Base-by-base conservation (phyloP, 768 basidiomycete genomes). In the Leccinum variicolor region DNA sequence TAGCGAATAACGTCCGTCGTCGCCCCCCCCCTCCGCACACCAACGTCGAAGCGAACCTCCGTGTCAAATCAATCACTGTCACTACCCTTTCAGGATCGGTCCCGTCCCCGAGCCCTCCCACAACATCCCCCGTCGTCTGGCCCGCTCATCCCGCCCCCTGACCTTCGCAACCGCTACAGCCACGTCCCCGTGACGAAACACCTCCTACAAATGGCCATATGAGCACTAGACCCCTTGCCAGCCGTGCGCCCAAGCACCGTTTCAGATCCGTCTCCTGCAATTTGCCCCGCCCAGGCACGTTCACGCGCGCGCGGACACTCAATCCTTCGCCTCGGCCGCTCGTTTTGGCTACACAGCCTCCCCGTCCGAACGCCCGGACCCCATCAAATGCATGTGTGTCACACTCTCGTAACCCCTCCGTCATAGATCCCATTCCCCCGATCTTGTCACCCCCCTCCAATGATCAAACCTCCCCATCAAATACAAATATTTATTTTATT, bases 1-100 rank as follows among this genome's bases (percentile, higher is more conserved):
- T 67, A 74, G 74, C 75, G 74, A 75, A 73, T 61, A 71, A 57
- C 66, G 64, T 56, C 69, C 71, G 58, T 6, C 41, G 26, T 1
- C 33, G 45, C 41, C 50, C 31, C 29, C 28, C 29, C 52, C 33
- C 17, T 55, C 52, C 53, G 26, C 34, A 52, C 26, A 53, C 34
- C 64, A 69, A 4, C 68, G 52, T 57, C 52, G 68, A 69, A 68
- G 68, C 62, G 54, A 55, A 13, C 41, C 31, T 33, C 21, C 52
- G 14, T 56, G 54, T 59, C 61, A 58, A 21, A 61, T 56, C 48
- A 45, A 53, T 57, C 50, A 54, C 33, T 17, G 25, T 47, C 28
- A 26, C 23, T 25, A 21, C 54, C 55, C 34, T 21, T 28, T 39
- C 52, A 51, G 9, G 53, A 36, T 62, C 66, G 59, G 59, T 15